These are phyloP conservation scores for Paecilomyces fulvus DNA, from an alignment of 2,329 filamentous ascomycete species.

Conservation along the genomic window DNA sequence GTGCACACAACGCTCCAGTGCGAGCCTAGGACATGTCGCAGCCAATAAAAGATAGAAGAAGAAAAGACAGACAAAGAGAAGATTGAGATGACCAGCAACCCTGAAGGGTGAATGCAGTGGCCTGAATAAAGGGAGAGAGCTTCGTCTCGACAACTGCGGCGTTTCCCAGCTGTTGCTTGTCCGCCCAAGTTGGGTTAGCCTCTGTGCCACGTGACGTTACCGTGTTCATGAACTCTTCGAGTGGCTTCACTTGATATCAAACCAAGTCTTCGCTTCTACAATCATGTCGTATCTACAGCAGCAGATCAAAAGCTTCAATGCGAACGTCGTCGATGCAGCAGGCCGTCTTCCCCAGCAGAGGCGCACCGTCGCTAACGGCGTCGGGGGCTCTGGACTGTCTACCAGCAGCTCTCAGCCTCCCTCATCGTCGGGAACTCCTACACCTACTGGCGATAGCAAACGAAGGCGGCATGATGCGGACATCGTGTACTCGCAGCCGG, in stretches of 20 bases:
- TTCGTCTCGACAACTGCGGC: neutral
- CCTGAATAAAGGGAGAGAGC: slow-evolving; percentile 2
- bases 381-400: slow-evolving; percentile 41
- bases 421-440: slow-evolving; percentile 25
- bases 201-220: neutral
- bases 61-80: slow-evolving; percentile 10
- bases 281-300: slow-evolving; percentile 59
- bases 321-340: slow-evolving; percentile 55
- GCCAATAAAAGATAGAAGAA: slow-evolving; percentile 2
- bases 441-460: slow-evolving; percentile 36
- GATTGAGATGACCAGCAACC: slow-evolving; percentile 1
- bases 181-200: slow-evolving; percentile 1
- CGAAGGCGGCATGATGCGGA: slow-evolving; percentile 51
- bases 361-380: slow-evolving; percentile 41
- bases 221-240: neutral
- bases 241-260: neutral
- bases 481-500: slow-evolving; percentile 64
- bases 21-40: slow-evolving; percentile 12
- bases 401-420: slow-evolving; percentile 50
- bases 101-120: neutral
- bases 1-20: slow-evolving; percentile 12
- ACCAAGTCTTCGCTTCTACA: slow-evolving; percentile 8
- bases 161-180: neutral
- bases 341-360: slow-evolving; percentile 51
- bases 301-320: slow-evolving; percentile 55